Evolutionary conservation across 345 rosid species (phyloP).

Genomic region (Citrus sinensis): DNA sequence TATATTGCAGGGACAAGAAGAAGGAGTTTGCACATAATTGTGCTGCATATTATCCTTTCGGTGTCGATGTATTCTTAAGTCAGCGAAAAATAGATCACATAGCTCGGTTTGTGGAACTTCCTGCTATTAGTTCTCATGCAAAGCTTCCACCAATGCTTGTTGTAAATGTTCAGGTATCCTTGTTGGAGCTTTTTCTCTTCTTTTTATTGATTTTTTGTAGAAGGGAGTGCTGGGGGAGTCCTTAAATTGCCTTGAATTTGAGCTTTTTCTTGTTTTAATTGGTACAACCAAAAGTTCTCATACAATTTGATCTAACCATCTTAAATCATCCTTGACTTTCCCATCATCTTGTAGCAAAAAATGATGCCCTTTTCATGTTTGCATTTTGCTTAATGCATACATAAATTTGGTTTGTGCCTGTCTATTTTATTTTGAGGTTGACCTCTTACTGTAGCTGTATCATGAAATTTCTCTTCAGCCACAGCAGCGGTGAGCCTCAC

Average conservation of each 20-base stretch:
- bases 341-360: neutral
- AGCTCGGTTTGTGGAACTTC: slow-evolving; percentile 79
- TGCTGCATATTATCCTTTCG: slow-evolving; percentile 92
- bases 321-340: neutral
- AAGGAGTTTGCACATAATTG: slow-evolving; percentile 69
- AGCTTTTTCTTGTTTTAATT: neutral
- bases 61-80: slow-evolving; percentile 79
- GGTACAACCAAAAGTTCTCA: neutral
- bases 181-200: neutral
- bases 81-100: slow-evolving; percentile 72
- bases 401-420: neutral
- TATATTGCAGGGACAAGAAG: slow-evolving; percentile 77
- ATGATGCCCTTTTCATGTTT: neutral
- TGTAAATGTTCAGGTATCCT: slow-evolving; percentile 83
- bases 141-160: slow-evolving; percentile 76
- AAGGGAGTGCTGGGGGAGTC: neutral
- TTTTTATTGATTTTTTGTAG: neutral
- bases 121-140: slow-evolving; percentile 41
- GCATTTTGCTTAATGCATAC: neutral
- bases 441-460: neutral
- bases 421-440: neutral
- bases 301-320: neutral
- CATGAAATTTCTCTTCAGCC: neutral
- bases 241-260: neutral
- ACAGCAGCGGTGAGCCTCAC: neutral